Percentiles rank a stretch among this genome's conserved stretches.
phyloP scores from a whole-genome alignment of 2,329 filamentous ascomycete genomes.

The Monosporascus sp. region DNA sequence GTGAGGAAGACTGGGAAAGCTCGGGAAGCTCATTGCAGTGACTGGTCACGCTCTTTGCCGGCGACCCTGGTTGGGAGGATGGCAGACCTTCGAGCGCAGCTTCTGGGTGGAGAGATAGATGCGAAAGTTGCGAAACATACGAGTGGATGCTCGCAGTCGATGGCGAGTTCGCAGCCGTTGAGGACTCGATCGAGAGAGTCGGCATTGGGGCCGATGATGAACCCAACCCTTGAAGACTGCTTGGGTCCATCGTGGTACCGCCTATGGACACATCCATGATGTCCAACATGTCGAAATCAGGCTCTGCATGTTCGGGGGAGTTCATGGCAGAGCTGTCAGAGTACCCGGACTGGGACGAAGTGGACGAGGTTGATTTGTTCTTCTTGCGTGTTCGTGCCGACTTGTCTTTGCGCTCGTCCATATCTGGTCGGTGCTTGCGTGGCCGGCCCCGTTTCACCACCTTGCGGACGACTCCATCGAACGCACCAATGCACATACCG shows the following conservation, averaged over 20 bases:
- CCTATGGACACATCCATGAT: constrained; percentile 41
- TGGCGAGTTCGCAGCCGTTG: constrained; percentile 4
- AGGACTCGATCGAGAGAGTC: constrained; percentile 21
- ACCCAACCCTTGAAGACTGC: constrained; percentile 26
- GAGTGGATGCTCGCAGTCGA: constrained; percentile 28
- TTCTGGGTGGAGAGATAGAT: constrained; percentile 30
- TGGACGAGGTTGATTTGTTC: constrained; percentile 47
- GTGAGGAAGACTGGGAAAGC: constrained; percentile 57
- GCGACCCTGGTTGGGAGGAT: constrained; percentile 14
- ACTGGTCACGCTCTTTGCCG: constrained; percentile 42
- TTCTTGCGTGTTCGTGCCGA: constrained; percentile 50
- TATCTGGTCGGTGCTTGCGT: constrained; percentile 55
- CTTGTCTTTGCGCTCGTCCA: constrained; percentile 53
- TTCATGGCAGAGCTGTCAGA: constrained; percentile 52
- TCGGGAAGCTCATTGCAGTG: constrained; percentile 55
- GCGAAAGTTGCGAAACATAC: constrained; percentile 39
- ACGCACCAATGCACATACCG: constrained; percentile 93
- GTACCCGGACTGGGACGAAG: constrained; percentile 50
- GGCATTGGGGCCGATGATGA: constrained; percentile 38
- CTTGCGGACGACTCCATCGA: constrained; percentile 68
- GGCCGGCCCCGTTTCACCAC: constrained; percentile 60
- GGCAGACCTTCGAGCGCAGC: constrained; percentile 32
- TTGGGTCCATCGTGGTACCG: constrained; percentile 33
- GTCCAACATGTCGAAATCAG: constrained; percentile 41
- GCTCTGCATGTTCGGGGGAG: constrained; percentile 38